These are phyloP conservation scores for Scedosporium apiospermum DNA, from an alignment of 2,329 filamentous ascomycete genomes.

Conservation along the genomic window DNA sequence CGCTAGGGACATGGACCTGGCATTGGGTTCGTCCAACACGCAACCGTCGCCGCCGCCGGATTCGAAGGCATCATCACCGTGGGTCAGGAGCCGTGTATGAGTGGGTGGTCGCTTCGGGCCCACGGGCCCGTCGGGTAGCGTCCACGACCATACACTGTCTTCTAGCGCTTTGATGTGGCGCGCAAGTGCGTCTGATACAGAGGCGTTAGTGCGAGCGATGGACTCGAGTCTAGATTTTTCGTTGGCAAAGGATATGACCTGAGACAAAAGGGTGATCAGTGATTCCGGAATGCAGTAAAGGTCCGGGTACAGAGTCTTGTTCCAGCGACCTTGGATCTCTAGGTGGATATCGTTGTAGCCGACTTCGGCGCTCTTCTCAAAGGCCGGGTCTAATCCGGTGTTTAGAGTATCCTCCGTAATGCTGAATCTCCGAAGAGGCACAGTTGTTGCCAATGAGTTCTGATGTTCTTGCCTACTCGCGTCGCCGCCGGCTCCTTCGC, in stretches of 20 bases:
- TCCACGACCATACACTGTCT: constrained; percentile 24
- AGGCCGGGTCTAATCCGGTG: constrained; percentile 17
- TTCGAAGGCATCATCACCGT: not conserved
- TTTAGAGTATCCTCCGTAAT: constrained; percentile 16
- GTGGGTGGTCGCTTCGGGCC: too few relatives aligned
- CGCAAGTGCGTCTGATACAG: constrained; percentile 7
- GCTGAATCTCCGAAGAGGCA: constrained; percentile 16
- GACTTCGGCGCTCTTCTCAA: constrained; percentile 22
- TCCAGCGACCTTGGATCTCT: constrained; percentile 28
- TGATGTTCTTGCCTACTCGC: too few relatives aligned
- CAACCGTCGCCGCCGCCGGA: constrained; percentile 6
- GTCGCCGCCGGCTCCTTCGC: too few relatives aligned
- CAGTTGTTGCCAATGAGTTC: not conserved
- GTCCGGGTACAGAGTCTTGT: constrained; percentile 30
- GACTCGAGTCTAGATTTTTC: constrained; percentile 25
- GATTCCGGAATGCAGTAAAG: constrained; percentile 34
- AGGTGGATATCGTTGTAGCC: constrained; percentile 35
- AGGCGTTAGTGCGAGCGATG: constrained; percentile 11
- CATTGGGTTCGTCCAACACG: constrained; percentile 11
- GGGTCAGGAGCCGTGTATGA: too few relatives aligned
- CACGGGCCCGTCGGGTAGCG: not conserved
- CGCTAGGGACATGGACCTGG: constrained; percentile 23
- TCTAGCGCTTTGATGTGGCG: constrained; percentile 22
- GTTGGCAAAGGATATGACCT: constrained; percentile 30
- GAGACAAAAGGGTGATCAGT: constrained; percentile 28